Evolutionary conservation across 2,329 filamentous ascomycete species (phyloP).

Genomic region (Thielaviopsis cerberus): DNA sequence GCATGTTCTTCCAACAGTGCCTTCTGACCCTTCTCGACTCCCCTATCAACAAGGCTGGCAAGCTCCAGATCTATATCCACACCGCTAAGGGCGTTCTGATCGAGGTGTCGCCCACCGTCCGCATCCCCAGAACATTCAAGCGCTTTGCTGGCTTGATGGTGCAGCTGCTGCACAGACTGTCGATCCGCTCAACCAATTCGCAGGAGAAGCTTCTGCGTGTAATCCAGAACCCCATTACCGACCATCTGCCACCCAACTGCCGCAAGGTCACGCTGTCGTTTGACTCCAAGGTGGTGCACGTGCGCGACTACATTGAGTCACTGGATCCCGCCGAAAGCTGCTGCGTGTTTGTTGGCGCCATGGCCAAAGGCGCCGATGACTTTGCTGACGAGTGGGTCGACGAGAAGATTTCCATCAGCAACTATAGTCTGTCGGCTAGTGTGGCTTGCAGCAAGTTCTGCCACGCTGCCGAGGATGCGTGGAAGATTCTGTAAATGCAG

Average conservation of each 20-base stretch:
- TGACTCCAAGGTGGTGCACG: constrained; percentile 70
- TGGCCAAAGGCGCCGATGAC: constrained; percentile 91
- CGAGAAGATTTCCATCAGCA: constrained; percentile 95
- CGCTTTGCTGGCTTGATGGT: constrained; percentile 98
- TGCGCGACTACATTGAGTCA: constrained; percentile 71
- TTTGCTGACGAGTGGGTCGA: constrained; percentile 91
- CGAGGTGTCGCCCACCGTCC: constrained; percentile 92
- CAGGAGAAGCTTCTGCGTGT: constrained; percentile 95
- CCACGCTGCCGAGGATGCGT: constrained; percentile 89
- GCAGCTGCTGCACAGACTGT: constrained; percentile 83
- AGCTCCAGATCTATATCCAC: constrained; percentile 95
- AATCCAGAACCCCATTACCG: constrained; percentile 94
- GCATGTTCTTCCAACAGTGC: constrained; percentile 43
- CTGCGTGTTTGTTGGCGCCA: constrained; percentile 92
- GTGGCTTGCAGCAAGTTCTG: constrained; percentile 99
- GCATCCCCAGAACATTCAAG: constrained; percentile 96
- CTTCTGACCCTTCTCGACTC: constrained; percentile 92
- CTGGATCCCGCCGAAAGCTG: constrained; percentile 75
- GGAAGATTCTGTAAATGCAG: constrained; percentile 61
- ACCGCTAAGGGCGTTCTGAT: constrained; percentile 94
- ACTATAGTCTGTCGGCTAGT: constrained; percentile 90
- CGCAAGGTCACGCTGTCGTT: constrained; percentile 94
- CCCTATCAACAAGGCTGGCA: constrained; percentile 94
- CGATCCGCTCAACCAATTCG: constrained; percentile 88
- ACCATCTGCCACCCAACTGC: constrained; percentile 91